These are phyloP conservation scores for Xylaria castorea DNA, from an alignment of 495 filamentous ascomycete species.

Conservation along the genomic window DNA sequence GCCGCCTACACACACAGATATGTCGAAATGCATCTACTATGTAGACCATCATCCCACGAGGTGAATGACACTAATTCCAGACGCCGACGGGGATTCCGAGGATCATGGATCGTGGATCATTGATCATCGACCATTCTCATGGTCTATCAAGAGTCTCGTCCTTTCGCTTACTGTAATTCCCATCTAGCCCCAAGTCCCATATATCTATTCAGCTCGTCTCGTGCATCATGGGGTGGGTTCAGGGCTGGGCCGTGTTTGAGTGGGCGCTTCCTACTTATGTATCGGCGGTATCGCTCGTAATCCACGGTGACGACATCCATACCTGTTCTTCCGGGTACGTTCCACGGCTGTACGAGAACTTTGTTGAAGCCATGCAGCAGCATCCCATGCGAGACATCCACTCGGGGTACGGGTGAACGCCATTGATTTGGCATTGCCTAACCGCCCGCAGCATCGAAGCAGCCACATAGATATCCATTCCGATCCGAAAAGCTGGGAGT, in stretches of 20 bases:
- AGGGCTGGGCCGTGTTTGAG: neutral
- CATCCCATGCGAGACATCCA: neutral
- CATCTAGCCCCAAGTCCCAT: neutral
- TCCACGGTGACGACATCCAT: neutral
- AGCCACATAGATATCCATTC: neutral
- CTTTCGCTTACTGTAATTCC: neutral
- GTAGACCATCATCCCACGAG: neutral
- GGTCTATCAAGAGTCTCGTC: neutral
- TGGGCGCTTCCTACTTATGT: neutral
- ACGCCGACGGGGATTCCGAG: neutral
- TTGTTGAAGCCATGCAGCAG: neutral
- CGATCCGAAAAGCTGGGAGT: neutral
- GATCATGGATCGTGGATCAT: neutral
- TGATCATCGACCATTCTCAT: neutral
- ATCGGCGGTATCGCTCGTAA: neutral
- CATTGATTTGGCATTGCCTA: neutral
- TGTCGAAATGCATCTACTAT: neutral
- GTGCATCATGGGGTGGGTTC: neutral
- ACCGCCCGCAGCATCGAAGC: neutral
- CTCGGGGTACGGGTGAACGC: neutral
- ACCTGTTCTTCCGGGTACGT: neutral
- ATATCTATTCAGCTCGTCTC: neutral
- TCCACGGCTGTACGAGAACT: neutral
- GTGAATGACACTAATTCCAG: neutral
- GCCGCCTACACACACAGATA: neutral